These are phyloP conservation scores for Dryas integrifolia DNA, from an alignment of 331 rosid species.

Conservation along the genomic window DNA sequence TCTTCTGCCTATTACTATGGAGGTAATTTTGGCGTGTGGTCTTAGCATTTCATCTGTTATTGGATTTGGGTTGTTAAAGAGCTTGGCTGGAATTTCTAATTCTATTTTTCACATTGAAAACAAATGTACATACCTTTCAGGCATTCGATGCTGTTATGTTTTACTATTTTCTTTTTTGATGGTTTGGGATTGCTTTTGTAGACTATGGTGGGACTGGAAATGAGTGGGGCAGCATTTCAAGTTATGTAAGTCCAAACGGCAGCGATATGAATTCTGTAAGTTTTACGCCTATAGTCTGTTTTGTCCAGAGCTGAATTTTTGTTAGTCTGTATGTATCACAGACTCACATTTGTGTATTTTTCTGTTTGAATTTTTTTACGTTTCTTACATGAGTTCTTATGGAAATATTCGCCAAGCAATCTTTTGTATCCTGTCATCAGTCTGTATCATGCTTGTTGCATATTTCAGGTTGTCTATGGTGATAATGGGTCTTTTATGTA, in stretches of 20 bases:
- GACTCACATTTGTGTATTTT: background rate
- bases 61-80: background rate
- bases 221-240: conserved; percentile 74
- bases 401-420: background rate
- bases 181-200: conserved; percentile 19
- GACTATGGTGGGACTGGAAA: conserved; percentile 65
- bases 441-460: background rate
- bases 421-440: background rate
- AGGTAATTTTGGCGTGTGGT: conserved; percentile 38
- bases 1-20: conserved; percentile 70
- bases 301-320: background rate
- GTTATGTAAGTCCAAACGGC: conserved; percentile 67
- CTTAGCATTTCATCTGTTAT: background rate
- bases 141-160: background rate
- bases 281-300: background rate
- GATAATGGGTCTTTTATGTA: conserved; percentile 74
- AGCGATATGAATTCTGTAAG: conserved; percentile 80
- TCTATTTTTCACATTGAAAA: background rate
- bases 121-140: background rate
- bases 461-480: conserved; percentile 70
- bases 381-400: background rate
- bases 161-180: background rate
- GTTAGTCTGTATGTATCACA: background rate
- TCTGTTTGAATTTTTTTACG: background rate
- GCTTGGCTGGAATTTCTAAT: background rate